Evolutionary conservation across 2,329 filamentous ascomycete species (phyloP).

Genomic region (Knufia petricola): DNA sequence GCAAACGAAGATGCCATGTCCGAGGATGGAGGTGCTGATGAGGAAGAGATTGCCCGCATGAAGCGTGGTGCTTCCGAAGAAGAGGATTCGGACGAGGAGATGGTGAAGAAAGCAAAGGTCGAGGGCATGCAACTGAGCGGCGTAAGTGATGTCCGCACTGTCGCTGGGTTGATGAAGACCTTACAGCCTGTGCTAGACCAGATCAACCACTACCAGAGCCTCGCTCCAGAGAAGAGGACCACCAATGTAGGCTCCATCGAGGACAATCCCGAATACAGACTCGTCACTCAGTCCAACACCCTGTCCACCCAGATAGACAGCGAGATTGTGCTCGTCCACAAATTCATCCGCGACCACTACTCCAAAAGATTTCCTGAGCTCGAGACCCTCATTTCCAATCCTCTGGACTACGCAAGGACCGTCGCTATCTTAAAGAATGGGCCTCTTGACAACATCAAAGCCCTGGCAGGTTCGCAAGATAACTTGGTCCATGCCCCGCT

Average conservation of each 20-base stretch:
- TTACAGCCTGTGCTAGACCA: constrained; percentile 74
- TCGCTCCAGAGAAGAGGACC: constrained; percentile 55
- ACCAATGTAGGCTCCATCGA: constrained; percentile 72
- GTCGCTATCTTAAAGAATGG: constrained; percentile 90
- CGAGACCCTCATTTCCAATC: constrained; percentile 79
- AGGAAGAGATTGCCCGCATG: constrained; percentile 16
- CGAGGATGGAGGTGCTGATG: constrained; percentile 30
- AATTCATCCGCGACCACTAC: constrained; percentile 93
- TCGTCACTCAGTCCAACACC: constrained; percentile 79
- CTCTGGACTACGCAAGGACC: constrained; percentile 89
- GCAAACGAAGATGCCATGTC: constrained; percentile 24
- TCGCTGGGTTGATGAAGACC: constrained; percentile 70
- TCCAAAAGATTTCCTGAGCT: constrained; percentile 88
- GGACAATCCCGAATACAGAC: constrained; percentile 83
- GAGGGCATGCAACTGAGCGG: constrained; percentile 70
- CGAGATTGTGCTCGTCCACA: constrained; percentile 87
- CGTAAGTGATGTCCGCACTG: constrained; percentile 68
- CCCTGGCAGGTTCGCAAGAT: constrained; percentile 63
- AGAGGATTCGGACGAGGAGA: constrained; percentile 47
- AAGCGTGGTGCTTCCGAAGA: constrained; percentile 43
- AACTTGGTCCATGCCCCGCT: constrained; percentile 70
- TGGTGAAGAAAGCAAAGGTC: constrained; percentile 65
- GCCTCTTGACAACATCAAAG: constrained; percentile 79
- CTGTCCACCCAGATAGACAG: constrained; percentile 87
- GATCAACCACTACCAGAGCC: constrained; percentile 66